Base-by-base conservation (phyloP, 495 filamentous ascomycete genomes). In the Schizothecium vesticola region DNA sequence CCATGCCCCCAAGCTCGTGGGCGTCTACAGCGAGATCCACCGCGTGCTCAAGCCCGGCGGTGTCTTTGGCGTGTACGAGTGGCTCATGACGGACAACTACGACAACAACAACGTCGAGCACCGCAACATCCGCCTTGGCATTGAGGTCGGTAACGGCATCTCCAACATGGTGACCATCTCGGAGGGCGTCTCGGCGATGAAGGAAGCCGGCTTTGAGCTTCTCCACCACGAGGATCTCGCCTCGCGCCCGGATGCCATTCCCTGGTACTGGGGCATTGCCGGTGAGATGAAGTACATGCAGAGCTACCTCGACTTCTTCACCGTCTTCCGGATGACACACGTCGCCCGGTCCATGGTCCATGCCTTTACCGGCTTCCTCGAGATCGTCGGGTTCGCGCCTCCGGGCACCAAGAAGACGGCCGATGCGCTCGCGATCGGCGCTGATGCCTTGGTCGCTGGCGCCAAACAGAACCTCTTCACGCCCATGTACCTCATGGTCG, bases 401-500 rank as follows among this genome's bases (percentile, higher is more conserved):
- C 75, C 78, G 61, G 95, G 95, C 62, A 96, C 95, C 64, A 92
- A 94, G 83, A 97, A 97, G 88, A 97, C 96, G 51, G 95, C 95
- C 19, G 91, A 97, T 80, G 91, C 89, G 71, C 81, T 99, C 69
- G 93, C 90, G 11, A 67, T 88, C 67, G 95, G 91, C 22, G 95
- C 87, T 25, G 96, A 98, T 77, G 91, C 88, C 69, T 84, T 99
- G 64, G 95, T 97, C 8, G 92, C 90, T 59, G 95, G 95, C 80
- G 95, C 88, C 51, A 89, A 91, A 85, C 87, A 92, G 85, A 91
- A 97, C 76, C 86, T 99, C 21, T 99, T 99, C 83, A 99, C 95
- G 0, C 95, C 95, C 51, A 99, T 99, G 95, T 98, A 97, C 83
- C 82, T 99, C 78, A 97, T 99, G 95, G 88, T 99, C 66, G 95